A percentile compares a stretch with the other conserved stretches of the same genome.
These are phyloP conservation scores for Ceratopteris richardii DNA, from an alignment of 75 land plant genomes.

Conservation along the genomic window DNA sequence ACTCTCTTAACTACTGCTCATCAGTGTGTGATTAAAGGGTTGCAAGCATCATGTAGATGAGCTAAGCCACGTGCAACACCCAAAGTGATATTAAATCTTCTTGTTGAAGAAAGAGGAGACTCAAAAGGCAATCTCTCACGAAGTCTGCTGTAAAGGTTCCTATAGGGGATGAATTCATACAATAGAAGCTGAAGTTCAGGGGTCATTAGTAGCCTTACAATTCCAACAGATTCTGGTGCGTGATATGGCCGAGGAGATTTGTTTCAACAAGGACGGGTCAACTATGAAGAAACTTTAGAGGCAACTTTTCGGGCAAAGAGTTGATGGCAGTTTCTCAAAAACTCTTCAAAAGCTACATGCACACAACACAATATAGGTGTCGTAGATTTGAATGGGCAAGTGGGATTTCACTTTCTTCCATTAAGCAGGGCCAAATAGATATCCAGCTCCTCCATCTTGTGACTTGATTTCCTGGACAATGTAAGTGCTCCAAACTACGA, in stretches of 20 bases:
- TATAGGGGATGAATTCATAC: conserved; percentile 63
- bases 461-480: no score
- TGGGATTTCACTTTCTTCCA: no score
- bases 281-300: no score
- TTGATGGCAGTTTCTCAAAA: no score
- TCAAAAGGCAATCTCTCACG: conserved; percentile 31
- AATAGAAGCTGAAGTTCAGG: conserved; percentile 74
- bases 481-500: no score
- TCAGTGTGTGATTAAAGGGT: conserved; percentile 66
- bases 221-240: conserved; percentile 61
- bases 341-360: no score
- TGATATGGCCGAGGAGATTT: conserved; percentile 55
- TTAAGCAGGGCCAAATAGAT: no score
- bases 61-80: conserved; percentile 84
- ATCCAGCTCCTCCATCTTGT: no score
- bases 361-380: no score
- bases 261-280: no score
- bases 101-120: conserved; percentile 58
- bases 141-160: conserved; percentile 61
- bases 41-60: conserved; percentile 74
- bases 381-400: no score
- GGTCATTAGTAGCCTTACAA: conserved; percentile 92
- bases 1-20: conserved; percentile 62
- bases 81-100: conserved; percentile 59
- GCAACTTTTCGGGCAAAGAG: no score